These are phyloP conservation scores for Saccharomyces eubayanus DNA, from an alignment of 805 yeast species.

Conservation along the genomic window DNA sequence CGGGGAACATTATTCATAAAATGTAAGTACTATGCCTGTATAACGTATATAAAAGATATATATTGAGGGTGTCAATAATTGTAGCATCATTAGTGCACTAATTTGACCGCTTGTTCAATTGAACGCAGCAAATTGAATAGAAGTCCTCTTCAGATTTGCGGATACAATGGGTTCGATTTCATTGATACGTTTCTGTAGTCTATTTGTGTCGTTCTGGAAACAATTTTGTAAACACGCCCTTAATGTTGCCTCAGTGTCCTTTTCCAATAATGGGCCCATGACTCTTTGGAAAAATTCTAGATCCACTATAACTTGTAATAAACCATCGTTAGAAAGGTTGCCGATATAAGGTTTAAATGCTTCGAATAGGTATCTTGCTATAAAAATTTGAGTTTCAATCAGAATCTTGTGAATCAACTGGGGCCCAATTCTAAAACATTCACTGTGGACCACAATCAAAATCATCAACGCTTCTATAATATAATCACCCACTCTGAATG, in stretches of 20 bases:
- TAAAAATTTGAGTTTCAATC: conserved; percentile 36
- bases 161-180: conserved; percentile 27
- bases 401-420: conserved; percentile 39
- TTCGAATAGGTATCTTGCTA: conserved; percentile 32
- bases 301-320: conserved; percentile 46
- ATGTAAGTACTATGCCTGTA: not conserved
- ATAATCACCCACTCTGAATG: conserved; percentile 38
- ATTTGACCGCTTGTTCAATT: conserved; percentile 5
- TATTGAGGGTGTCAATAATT: not conserved
- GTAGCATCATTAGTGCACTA: not conserved
- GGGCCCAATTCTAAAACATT: conserved; percentile 41
- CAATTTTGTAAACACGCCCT: conserved; percentile 28
- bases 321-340: conserved; percentile 38
- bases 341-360: conserved; percentile 38
- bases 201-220: conserved; percentile 23
- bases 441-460: conserved; percentile 45
- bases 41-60: not conserved
- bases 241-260: conserved; percentile 26
- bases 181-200: conserved; percentile 19
- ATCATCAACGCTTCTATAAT: conserved; percentile 42
- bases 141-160: conserved; percentile 25
- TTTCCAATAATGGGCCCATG: conserved; percentile 22
- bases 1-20: conserved; percentile 40
- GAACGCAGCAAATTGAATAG: conserved; percentile 29
- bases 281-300: conserved; percentile 41